A percentile compares a stretch with the other conserved stretches of the same genome.
phyloP scores from a whole-genome alignment of 1,284 basidiomycete genomes.

The Moesziomyces sp. region DNA sequence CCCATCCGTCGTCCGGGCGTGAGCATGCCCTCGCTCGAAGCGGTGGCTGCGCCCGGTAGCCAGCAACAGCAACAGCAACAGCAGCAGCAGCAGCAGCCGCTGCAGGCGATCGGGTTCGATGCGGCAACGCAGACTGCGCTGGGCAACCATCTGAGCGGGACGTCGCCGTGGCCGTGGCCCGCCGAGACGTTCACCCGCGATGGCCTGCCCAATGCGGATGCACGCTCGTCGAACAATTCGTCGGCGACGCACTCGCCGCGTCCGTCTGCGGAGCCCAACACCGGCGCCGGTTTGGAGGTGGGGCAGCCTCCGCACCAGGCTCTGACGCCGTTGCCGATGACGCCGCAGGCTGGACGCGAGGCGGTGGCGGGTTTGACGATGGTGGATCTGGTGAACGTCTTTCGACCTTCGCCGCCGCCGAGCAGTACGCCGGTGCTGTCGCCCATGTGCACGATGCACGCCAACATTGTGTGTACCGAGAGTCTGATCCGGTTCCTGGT shows the following conservation, averaged over 20 bases:
- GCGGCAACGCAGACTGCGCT: constrained; percentile 27
- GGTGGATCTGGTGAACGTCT: constrained; percentile 42
- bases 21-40: constrained; percentile 20
- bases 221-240: constrained; percentile 23
- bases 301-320: constrained; percentile 18
- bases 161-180: constrained; percentile 43
- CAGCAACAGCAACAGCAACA: constrained; percentile 15
- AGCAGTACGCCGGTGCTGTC: constrained; percentile 29
- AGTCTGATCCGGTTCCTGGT: constrained; percentile 50
- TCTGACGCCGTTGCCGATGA: constrained; percentile 5
- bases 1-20: constrained; percentile 21
- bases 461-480: constrained; percentile 55
- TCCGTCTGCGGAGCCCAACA: neutral
- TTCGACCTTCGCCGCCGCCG: constrained; percentile 44
- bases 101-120: constrained; percentile 44
- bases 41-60: constrained; percentile 1
- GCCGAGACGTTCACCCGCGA: constrained; percentile 41
- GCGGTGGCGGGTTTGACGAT: constrained; percentile 7
- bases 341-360: neutral
- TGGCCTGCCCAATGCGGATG: constrained; percentile 32
- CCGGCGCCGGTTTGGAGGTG: neutral
- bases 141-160: constrained; percentile 27
- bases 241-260: constrained; percentile 21
- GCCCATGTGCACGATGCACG: constrained; percentile 54
- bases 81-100: constrained; percentile 14